Evolutionary conservation across 805 yeast species (phyloP).

Genomic region (Nadsonia fulvescens): DNA sequence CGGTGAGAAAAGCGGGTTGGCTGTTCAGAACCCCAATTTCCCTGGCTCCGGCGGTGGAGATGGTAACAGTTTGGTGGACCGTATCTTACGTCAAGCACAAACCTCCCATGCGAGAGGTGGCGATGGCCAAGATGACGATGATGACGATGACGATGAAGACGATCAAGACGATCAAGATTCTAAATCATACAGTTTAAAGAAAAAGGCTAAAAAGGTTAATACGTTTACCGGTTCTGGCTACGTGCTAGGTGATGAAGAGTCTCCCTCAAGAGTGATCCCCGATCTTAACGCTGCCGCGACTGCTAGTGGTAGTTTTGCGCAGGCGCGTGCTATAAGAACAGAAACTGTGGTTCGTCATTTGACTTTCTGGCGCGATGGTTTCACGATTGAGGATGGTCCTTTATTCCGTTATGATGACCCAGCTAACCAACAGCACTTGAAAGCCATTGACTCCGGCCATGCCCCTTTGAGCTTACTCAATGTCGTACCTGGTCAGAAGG

Average conservation of each 20-base stretch:
- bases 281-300: constrained; percentile 8
- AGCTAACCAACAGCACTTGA: constrained; percentile 56
- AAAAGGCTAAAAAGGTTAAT: too few species aligned
- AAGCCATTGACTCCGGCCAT: constrained; percentile 71
- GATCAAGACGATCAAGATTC: constrained; percentile 4
- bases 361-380: constrained; percentile 93
- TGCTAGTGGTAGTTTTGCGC: constrained; percentile 28
- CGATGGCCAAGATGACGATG: constrained; percentile 5
- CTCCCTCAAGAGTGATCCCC: constrained; percentile 9
- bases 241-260: constrained; percentile 17
- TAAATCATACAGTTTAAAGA: too few species aligned
- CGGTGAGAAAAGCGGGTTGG: constrained; percentile 56
- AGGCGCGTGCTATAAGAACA: too few species aligned
- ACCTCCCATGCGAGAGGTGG: constrained; percentile 6
- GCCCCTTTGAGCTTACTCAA: constrained; percentile 75
- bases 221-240: constrained; percentile 17
- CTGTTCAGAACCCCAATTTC: constrained; percentile 51
- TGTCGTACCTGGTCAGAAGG: constrained; percentile 82
- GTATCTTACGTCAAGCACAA: constrained; percentile 20
- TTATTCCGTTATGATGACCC: constrained; percentile 84
- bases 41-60: constrained; percentile 8
- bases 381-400: constrained; percentile 83
- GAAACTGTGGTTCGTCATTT: constrained; percentile 50
- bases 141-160: constrained; percentile 10
- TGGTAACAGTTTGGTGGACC: constrained; percentile 15